Percentiles rank a stretch among this genome's conserved stretches.
phyloP scores from a whole-genome alignment of 305 asterid genomes.

The Solanum hybrid region DNA sequence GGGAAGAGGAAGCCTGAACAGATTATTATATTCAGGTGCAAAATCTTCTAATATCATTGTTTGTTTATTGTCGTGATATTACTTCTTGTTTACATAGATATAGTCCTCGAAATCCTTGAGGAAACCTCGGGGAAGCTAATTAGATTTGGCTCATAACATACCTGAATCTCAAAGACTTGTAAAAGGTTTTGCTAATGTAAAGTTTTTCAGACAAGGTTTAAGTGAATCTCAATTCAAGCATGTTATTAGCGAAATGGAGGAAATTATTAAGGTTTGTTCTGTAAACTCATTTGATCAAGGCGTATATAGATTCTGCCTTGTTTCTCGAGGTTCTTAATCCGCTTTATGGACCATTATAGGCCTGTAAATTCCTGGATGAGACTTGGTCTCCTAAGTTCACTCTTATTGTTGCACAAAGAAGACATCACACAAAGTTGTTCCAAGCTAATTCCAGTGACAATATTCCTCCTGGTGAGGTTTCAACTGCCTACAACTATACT shows the following conservation, averaged over 20 bases:
- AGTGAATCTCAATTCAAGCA: constrained; percentile 32
- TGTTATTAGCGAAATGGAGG: constrained; percentile 33
- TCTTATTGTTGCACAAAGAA: constrained; percentile 40
- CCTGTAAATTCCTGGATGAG: constrained; percentile 37
- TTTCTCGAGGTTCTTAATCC: background rate
- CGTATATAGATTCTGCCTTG: background rate
- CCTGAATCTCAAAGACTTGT: background rate
- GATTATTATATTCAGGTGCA: constrained; percentile 38
- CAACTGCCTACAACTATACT: background rate
- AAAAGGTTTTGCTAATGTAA: background rate
- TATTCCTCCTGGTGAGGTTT: constrained; percentile 30
- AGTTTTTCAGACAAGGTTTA: constrained; percentile 26
- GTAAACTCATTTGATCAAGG: background rate
- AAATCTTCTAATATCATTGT: background rate
- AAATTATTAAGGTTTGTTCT: constrained; percentile 35
- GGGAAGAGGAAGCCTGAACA: constrained; percentile 30
- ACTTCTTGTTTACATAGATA: background rate
- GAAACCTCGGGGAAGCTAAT: background rate
- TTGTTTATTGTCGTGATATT: background rate
- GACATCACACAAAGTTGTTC: constrained; percentile 44
- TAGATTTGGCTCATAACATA: background rate
- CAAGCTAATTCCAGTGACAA: constrained; percentile 22
- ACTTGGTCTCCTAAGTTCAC: constrained; percentile 47
- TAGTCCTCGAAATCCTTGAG: background rate
- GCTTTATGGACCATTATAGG: constrained; percentile 13